phyloP scores from a whole-genome alignment of 2,329 filamentous ascomycete species.

The Xylariaceae sp. region DNA sequence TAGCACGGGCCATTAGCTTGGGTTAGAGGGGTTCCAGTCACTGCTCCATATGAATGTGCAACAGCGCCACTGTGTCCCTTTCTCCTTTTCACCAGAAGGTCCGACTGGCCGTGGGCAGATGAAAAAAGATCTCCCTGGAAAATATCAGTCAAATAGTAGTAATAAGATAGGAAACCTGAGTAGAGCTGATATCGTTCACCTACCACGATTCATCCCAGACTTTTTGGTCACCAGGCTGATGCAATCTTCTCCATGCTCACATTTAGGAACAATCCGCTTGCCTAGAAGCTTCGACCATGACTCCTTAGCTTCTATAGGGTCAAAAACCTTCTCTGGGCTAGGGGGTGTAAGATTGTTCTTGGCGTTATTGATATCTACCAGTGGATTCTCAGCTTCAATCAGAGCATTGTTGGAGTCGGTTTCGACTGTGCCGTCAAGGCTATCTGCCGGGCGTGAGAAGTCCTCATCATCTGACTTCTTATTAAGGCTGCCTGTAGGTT shows the following conservation, averaged over 20 bases:
- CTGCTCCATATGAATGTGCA: slow-evolving; percentile 79
- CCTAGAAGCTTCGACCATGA: slow-evolving; percentile 86
- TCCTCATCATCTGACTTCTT: slow-evolving; percentile 22
- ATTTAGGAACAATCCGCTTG: slow-evolving; percentile 75
- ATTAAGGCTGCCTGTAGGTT: slow-evolving; percentile 39
- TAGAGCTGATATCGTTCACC: slow-evolving; percentile 33
- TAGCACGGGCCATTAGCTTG: neutral
- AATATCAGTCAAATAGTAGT: neutral
- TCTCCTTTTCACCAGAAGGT: slow-evolving; percentile 84
- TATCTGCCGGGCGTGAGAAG: neutral
- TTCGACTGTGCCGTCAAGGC: slow-evolving; percentile 26
- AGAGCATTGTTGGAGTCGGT: slow-evolving; percentile 5
- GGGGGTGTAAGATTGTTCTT: slow-evolving; percentile 7
- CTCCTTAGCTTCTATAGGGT: slow-evolving; percentile 76
- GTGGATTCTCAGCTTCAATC: neutral
- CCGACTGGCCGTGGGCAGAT: slow-evolving; percentile 76
- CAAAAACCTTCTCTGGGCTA: slow-evolving; percentile 56
- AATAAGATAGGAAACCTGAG: neutral
- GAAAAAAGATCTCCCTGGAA: slow-evolving; percentile 65
- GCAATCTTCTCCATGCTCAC: slow-evolving; percentile 89
- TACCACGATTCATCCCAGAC: slow-evolving; percentile 79
- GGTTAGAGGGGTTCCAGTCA: slow-evolving; percentile 54
- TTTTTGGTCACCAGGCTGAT: slow-evolving; percentile 87
- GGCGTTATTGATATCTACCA: slow-evolving; percentile 9
- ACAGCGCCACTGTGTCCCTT: slow-evolving; percentile 85